A percentile compares a stretch with the other conserved stretches of the same genome.
phyloP scores from a whole-genome alignment of 495 filamentous ascomycete species.

The Penicillium goetzii region DNA sequence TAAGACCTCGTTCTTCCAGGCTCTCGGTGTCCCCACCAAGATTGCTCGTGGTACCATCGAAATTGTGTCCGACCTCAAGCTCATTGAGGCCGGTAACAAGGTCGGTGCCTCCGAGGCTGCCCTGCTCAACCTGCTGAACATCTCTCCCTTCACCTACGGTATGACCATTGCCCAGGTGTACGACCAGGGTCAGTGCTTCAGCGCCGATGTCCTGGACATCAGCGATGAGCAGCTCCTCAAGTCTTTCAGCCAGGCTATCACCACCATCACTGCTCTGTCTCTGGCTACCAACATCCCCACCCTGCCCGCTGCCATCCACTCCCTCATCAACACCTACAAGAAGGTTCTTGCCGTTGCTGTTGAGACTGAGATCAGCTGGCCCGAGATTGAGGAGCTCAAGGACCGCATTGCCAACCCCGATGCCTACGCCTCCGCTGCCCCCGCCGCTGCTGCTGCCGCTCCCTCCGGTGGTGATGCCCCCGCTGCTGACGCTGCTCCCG shows the following conservation, averaged over 20 bases:
- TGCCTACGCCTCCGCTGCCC: conserved; percentile 82
- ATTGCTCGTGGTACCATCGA: conserved; percentile 99
- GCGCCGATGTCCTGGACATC: conserved; percentile 84
- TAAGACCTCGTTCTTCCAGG: conserved; percentile 99
- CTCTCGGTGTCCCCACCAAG: conserved; percentile 99
- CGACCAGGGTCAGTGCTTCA: conserved; percentile 91
- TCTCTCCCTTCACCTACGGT: conserved; percentile 99
- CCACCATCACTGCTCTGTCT: conserved; percentile 85
- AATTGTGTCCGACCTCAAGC: conserved; percentile 98
- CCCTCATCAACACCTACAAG: conserved; percentile 96
- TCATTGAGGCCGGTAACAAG: conserved; percentile 89
- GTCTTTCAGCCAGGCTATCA: conserved; percentile 78
- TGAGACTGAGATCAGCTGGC: conserved; percentile 91
- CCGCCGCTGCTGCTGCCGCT: conserved; percentile 59
- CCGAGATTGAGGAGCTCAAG: conserved; percentile 95
- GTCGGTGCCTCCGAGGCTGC: conserved; percentile 99
- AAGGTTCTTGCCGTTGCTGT: conserved; percentile 89
- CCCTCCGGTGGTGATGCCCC: conserved; percentile 52
- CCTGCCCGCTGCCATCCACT: conserved; percentile 94
- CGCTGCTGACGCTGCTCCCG: conserved; percentile 59
- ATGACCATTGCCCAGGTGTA: conserved; percentile 96
- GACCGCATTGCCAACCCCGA: conserved; percentile 99
- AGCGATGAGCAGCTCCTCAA: conserved; percentile 88
- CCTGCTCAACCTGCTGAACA: conserved; percentile 99
- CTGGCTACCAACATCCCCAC: conserved; percentile 93